These are phyloP conservation scores for Trypanosoma platydactyli DNA, from an alignment of 208 protist genomes.

Conservation along the genomic window DNA sequence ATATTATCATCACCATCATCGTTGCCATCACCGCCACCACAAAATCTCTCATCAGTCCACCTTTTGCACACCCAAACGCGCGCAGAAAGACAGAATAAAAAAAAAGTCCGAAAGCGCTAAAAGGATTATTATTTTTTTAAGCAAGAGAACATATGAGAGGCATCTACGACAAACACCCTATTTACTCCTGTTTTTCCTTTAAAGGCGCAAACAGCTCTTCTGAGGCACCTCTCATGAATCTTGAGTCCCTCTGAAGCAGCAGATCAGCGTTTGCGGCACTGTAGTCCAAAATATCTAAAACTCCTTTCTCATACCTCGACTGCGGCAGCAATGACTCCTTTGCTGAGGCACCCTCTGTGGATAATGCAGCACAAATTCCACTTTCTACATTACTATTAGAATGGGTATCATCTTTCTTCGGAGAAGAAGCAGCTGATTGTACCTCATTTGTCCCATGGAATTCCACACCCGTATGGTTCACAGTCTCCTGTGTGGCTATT, in stretches of 20 bases:
- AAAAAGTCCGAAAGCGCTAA: too few species aligned
- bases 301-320: neutral
- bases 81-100: too few species aligned
- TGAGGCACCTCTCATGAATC: too few species aligned
- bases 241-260: neutral
- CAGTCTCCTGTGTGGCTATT: neutral
- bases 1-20: too few species aligned
- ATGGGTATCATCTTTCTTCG: too few species aligned
- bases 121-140: too few species aligned
- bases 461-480: constrained; percentile 1
- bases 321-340: neutral
- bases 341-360: neutral
- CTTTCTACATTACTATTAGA: too few species aligned
- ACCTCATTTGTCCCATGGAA: neutral
- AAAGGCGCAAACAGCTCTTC: neutral
- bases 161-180: too few species aligned
- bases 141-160: too few species aligned
- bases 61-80: too few species aligned
- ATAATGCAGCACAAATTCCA: neutral
- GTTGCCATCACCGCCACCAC: neutral
- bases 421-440: neutral
- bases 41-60: neutral
- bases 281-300: neutral
- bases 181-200: constrained; percentile 7
- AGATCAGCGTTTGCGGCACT: neutral